phyloP scores from a whole-genome alignment of 2,329 filamentous ascomycete species.

The Gliomastix tumulicola region DNA sequence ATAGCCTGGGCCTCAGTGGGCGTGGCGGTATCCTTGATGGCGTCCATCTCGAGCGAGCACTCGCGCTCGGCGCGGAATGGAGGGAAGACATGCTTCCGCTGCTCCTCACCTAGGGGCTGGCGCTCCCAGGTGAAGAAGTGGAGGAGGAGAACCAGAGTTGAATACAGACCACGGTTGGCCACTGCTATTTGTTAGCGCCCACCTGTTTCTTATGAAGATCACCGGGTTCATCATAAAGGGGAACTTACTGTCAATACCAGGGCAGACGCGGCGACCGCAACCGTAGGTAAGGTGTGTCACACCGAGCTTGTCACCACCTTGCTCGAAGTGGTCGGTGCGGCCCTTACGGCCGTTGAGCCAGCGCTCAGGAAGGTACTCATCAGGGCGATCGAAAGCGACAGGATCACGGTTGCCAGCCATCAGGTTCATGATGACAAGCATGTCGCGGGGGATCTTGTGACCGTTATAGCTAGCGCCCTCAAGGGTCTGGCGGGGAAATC shows the following conservation, averaged over 20 bases:
- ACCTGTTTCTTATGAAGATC: too few species aligned
- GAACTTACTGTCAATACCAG: constrained; percentile 4
- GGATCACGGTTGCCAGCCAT: constrained; percentile 5
- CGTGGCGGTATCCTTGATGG: constrained; percentile 2
- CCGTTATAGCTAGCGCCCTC: constrained; percentile 2
- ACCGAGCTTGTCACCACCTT: constrained; percentile 5
- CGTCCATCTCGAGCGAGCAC: constrained; percentile 4
- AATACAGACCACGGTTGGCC: constrained; percentile 3
- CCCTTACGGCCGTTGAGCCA: constrained; percentile 5
- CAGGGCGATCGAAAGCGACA: constrained; percentile 2
- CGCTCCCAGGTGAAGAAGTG: constrained; percentile 6
- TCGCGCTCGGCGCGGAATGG: constrained; percentile 4
- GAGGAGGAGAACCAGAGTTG: constrained; percentile 2
- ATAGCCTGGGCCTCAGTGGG: constrained; percentile 2
- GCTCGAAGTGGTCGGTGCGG: constrained; percentile 2
- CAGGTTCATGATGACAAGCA: constrained; percentile 5
- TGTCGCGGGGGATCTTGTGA: constrained; percentile 4
- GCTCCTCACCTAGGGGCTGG: constrained; percentile 1
- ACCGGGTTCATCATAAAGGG: too few species aligned
- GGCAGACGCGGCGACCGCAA: constrained; percentile 4
- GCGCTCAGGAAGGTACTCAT: constrained; percentile 4
- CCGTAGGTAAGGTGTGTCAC: constrained; percentile 5
- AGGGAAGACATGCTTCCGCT: constrained; percentile 3
- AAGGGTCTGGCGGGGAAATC: constrained; percentile 4
- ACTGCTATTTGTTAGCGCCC: background rate